Conservation (phyloP, 805 yeast genomes). For the Metschnikowia sp. region DNA sequence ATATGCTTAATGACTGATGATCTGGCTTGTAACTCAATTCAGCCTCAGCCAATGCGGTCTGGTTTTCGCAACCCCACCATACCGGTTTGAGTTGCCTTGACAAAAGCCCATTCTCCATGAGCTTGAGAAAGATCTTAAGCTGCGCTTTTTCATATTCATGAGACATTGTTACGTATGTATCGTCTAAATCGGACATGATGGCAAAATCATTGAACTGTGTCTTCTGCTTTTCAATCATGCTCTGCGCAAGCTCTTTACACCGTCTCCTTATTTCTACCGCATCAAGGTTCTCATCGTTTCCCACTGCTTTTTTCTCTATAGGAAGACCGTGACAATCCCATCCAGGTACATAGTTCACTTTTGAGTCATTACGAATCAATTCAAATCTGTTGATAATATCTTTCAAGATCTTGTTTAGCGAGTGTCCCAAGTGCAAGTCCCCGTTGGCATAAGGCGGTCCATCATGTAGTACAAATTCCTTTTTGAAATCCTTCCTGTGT, state of each 20-base stretch:
- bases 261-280: conserved; percentile 55
- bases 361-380: conserved; percentile 52
- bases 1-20: conserved; percentile 67
- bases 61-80: conserved; percentile 94
- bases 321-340: conserved; percentile 99
- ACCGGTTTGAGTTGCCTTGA: conserved; percentile 91
- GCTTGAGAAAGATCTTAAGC: conserved; percentile 59
- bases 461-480: conserved; percentile 75
- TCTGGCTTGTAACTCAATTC: conserved; percentile 82
- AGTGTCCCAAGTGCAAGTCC: conserved; percentile 86
- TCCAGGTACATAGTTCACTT: conserved; percentile 79
- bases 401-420: conserved; percentile 83
- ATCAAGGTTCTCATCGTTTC: conserved; percentile 32
- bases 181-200: conserved; percentile 78
- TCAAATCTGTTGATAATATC: conserved; percentile 79
- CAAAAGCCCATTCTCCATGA: conserved; percentile 65
- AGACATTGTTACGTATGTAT: conserved; percentile 70
- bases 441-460: conserved; percentile 99
- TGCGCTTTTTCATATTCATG: conserved; percentile 73
- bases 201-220: conserved; percentile 65
- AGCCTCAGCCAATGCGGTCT: conserved; percentile 94
- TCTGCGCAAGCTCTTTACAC: conserved; percentile 67
- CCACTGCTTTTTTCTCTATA: conserved; percentile 81
- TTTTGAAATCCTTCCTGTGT: conserved; percentile 7
- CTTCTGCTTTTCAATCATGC: conserved; percentile 62